A percentile compares a stretch with the other conserved stretches of the same genome.
phyloP scores from a whole-genome alignment of 306 rosid species.

The Citrullus mucosospermus region DNA sequence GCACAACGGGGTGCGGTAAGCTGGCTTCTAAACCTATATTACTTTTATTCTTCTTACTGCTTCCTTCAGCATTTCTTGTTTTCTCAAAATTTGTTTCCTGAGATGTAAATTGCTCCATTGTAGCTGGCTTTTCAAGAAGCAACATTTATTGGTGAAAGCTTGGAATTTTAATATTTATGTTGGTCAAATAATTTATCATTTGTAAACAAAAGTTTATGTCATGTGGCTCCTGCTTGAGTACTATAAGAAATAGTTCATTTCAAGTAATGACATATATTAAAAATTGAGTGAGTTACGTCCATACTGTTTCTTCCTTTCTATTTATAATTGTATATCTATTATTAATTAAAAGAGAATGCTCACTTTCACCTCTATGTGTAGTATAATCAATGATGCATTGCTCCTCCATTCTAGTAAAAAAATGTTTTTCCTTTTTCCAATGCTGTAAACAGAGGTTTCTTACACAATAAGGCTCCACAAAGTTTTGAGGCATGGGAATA shows the following conservation, averaged over 20 bases:
- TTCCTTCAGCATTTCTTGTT: neutral
- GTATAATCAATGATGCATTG: neutral
- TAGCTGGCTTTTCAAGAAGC: neutral
- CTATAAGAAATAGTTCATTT: no score
- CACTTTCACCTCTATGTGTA: neutral
- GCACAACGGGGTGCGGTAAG: conserved; percentile 63
- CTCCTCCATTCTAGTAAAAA: neutral
- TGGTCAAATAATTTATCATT: neutral
- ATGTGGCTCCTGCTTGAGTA: neutral
- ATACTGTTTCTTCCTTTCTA: neutral
- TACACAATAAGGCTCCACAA: conserved; percentile 20
- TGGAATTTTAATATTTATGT: neutral
- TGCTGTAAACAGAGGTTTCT: conserved; percentile 35
- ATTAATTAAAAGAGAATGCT: neutral
- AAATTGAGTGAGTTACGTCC: neutral
- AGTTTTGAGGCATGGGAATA: conserved; percentile 75
- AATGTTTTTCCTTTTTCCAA: neutral
- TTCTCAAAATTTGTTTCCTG: neutral
- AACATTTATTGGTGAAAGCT: neutral
- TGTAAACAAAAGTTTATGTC: neutral
- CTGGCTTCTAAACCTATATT: neutral
- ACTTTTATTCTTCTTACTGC: neutral
- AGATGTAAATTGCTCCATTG: neutral
- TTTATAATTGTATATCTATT: neutral
- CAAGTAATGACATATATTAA: no score